Evolutionary conservation across 257 asterid species (phyloP).

Genomic region (Solanum microdontum): DNA sequence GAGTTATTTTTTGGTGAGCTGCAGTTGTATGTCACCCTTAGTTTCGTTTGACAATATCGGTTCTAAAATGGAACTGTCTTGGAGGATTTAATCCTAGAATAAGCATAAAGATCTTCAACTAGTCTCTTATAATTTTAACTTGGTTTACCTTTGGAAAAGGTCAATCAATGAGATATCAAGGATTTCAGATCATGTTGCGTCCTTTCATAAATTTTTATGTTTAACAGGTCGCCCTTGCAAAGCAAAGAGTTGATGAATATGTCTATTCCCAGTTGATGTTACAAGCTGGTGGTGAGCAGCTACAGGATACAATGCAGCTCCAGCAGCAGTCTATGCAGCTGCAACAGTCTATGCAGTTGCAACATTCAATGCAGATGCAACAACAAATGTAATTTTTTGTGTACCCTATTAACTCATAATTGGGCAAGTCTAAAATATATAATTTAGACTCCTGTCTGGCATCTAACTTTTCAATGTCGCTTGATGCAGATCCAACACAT

Average conservation of each 20-base stretch:
- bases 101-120: not conserved
- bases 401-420: not conserved
- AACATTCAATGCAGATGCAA: conserved; percentile 14
- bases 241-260: conserved; percentile 84
- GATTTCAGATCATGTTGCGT: not conserved
- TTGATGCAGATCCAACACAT: conserved; percentile 38
- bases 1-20: not conserved
- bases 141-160: not conserved
- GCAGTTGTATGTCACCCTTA: not conserved
- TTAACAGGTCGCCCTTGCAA: conserved; percentile 67
- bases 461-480: not conserved
- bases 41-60: not conserved
- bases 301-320: conserved; percentile 10
- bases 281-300: conserved; percentile 47
- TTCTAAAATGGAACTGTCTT: not conserved
- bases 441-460: not conserved
- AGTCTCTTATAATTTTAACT: not conserved
- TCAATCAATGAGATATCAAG: not conserved
- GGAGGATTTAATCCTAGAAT: not conserved
- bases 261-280: conserved; percentile 78
- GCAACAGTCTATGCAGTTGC: conserved; percentile 2
- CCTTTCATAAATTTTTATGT: not conserved
- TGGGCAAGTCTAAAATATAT: not conserved
- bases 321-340: conserved; percentile 18
- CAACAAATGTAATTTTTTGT: conserved; percentile 26